Percentiles rank a stretch among this genome's conserved stretches.
Evolutionary conservation across 352 stramenopile genomes (phyloP).

Genomic region (Globisporangium okanoganense): DNA sequence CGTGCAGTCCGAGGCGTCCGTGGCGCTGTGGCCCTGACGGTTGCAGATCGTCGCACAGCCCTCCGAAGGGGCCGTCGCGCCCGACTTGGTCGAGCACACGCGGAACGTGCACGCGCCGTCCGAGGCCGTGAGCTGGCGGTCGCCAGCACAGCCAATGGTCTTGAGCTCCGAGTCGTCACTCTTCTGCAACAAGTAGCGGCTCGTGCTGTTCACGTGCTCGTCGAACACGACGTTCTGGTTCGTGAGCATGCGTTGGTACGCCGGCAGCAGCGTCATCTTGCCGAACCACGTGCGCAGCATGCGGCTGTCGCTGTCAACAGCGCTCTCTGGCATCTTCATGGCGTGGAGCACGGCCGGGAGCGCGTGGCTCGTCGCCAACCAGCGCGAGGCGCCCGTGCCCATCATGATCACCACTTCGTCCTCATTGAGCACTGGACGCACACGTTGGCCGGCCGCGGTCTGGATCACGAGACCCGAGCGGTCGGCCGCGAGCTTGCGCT

Average conservation of each 20-base stretch:
- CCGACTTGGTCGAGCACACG: conserved; percentile 30
- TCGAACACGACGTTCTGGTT: conserved; percentile 24
- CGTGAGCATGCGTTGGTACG: conserved; percentile 37
- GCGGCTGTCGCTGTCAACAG: conserved; percentile 15
- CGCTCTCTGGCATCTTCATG: conserved; percentile 47
- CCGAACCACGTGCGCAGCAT: conserved; percentile 51
- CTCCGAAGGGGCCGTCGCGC: conserved; percentile 22
- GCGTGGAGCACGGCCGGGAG: conserved; percentile 53
- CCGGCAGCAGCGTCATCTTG: conserved; percentile 55
- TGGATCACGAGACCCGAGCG: conserved; percentile 45
- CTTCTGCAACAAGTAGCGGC: conserved; percentile 25
- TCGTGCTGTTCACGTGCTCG: conserved; percentile 34
- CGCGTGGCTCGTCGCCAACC: conserved; percentile 37
- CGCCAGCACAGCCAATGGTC: conserved; percentile 36
- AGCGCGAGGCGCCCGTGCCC: conserved; percentile 36
- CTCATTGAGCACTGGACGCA: conserved; percentile 44
- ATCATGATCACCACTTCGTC: conserved; percentile 63
- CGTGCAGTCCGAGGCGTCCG: conserved; percentile 30
- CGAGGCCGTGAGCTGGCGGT: conserved; percentile 32
- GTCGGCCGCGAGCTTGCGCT: conserved; percentile 24
- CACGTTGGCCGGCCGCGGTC: conserved; percentile 18
- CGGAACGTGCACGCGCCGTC: conserved; percentile 33
- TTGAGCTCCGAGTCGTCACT: conserved; percentile 23
- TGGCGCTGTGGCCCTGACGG: conserved; percentile 15
- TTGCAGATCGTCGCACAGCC: conserved; percentile 36